A percentile compares a stretch with the other conserved stretches of the same genome.
These are phyloP conservation scores for Penicillium desertorum DNA, from an alignment of 495 filamentous ascomycete species.

Conservation along the genomic window DNA sequence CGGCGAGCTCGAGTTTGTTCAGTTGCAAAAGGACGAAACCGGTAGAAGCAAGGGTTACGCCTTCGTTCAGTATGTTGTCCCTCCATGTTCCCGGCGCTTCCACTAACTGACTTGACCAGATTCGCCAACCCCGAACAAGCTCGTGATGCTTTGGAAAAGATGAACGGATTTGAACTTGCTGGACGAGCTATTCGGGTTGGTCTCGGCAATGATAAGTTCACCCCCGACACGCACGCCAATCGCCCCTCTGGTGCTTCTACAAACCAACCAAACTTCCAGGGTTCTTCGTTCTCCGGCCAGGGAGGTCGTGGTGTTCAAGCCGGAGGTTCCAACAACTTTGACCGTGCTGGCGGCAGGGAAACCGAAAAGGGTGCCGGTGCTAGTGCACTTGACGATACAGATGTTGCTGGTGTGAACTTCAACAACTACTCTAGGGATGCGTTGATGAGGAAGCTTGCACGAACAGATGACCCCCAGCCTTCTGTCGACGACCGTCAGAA, in stretches of 20 bases:
- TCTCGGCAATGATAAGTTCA: slow-evolving; percentile 99
- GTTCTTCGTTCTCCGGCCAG: slow-evolving; percentile 89
- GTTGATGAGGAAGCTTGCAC: slow-evolving; percentile 95
- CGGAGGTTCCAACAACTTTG: slow-evolving; percentile 77
- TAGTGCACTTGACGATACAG: slow-evolving; percentile 95
- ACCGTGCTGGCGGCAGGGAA: slow-evolving; percentile 88
- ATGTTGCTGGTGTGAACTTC: slow-evolving; percentile 98
- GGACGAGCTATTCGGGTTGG: slow-evolving; percentile 97
- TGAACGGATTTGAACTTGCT: slow-evolving; percentile 99
- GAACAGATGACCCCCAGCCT: slow-evolving; percentile 82
- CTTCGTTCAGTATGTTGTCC: slow-evolving; percentile 87
- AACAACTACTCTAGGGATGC: slow-evolving; percentile 97
- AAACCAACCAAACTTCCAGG: slow-evolving; percentile 77
- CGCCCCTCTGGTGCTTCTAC: slow-evolving; percentile 75
- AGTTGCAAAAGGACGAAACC: slow-evolving; percentile 92
- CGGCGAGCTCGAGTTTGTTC: slow-evolving; percentile 95
- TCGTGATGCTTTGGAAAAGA: slow-evolving; percentile 92
- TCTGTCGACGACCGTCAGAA: slow-evolving; percentile 65
- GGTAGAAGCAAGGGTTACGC: slow-evolving; percentile 93
- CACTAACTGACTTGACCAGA: slow-evolving; percentile 45
- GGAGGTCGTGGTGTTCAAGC: slow-evolving; percentile 87
- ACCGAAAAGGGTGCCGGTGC: slow-evolving; percentile 87
- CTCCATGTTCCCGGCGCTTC: slow-evolving; percentile 6
- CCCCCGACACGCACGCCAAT: slow-evolving; percentile 92
- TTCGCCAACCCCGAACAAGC: slow-evolving; percentile 91